These are phyloP conservation scores for Trichothecium sympodiale DNA, from an alignment of 2,329 filamentous ascomycete genomes.

Conservation along the genomic window DNA sequence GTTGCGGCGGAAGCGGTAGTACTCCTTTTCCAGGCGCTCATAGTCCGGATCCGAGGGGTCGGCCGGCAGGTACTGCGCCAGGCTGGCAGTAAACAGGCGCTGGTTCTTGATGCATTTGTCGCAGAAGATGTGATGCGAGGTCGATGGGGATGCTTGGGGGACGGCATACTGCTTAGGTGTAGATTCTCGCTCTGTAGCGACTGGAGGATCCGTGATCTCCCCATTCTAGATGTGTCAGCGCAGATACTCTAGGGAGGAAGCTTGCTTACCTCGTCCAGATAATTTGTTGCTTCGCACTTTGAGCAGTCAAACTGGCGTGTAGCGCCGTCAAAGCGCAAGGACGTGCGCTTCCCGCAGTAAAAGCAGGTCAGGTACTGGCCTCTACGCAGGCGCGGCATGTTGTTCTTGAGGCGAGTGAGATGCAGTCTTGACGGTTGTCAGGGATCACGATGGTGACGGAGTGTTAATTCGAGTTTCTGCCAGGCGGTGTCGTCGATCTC, in stretches of 20 bases:
- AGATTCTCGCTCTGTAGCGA: slow-evolving; percentile 35
- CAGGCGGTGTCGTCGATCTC: slow-evolving; percentile 15
- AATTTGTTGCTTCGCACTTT: slow-evolving; percentile 77
- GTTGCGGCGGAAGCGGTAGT: slow-evolving; percentile 57
- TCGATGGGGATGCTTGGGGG: slow-evolving; percentile 20
- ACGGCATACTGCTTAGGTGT: slow-evolving; percentile 35
- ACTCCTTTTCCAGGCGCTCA: slow-evolving; percentile 52
- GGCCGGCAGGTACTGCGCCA: slow-evolving; percentile 69
- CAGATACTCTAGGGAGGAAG: slow-evolving; percentile 1
- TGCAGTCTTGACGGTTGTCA: no score
- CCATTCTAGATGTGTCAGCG: slow-evolving; percentile 49
- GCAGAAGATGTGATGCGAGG: slow-evolving; percentile 44
- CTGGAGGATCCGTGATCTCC: slow-evolving; percentile 79
- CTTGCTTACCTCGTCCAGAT: slow-evolving; percentile 64
- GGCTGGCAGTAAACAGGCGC: slow-evolving; percentile 60
- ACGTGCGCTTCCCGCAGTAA: slow-evolving; percentile 67
- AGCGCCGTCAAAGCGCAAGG: slow-evolving; percentile 43
- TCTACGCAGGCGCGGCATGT: slow-evolving; percentile 32
- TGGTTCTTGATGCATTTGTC: slow-evolving; percentile 80
- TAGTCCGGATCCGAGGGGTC: slow-evolving; percentile 58
- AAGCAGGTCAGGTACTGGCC: slow-evolving; percentile 56
- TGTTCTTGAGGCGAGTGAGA: no score
- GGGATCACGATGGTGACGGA: slow-evolving; percentile 4
- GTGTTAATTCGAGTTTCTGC: slow-evolving; percentile 19
- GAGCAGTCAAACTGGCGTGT: slow-evolving; percentile 61